Evolutionary conservation across 1,284 basidiomycete species (phyloP), one percentile per base, ranked within the genome.

Genomic region (Rhodotorula sp.): DNA sequence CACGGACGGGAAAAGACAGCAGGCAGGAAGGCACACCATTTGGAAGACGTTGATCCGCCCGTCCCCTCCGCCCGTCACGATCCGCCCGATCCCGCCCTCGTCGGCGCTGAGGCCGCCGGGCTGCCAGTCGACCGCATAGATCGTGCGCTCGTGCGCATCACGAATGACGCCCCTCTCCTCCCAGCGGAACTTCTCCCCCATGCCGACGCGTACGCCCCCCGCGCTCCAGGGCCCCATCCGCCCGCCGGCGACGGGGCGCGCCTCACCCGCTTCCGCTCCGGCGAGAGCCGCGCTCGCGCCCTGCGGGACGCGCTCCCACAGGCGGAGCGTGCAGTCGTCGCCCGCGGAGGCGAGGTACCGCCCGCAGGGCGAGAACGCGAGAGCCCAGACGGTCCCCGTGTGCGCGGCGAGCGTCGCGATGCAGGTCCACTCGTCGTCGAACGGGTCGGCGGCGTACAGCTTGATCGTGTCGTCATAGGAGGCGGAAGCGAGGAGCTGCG

Each of bases 401-500:
- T 84, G 70, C 79, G 77, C 36, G 71, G 50, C 34, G 22, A 78
- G 69, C 41, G 86, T 83, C 78, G 94, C 91, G 3, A 92, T 82
- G 77, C 92, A 91, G 79, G 90, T 90, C 81, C 88, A 94, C 94
- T 97, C 98, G 81, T 99, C 96, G 76, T 96, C 94, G 69, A 75
- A 75, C 0, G 94, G 93, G 81, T 99, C 96, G 81, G 98, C 95
- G 69, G 91, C 84, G 82, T 97, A 96, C 36, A 99, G 87, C 78
- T 93, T 94, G 81, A 99, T 92, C 13, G 91, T 92, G 79, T 98
- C 94, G 81, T 99, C 97, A 83, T 99, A 99, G 0, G 94, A 97
- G 17, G 89, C 93, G 8, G 94, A 97, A 19, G 96, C 97, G 65
- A 99, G 89, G 68, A 98, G 91, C 90, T 63, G 53, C 22, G 21